Base-by-base conservation (phyloP, 495 filamentous ascomycete species). In the Rusavskia elegans region DNA sequence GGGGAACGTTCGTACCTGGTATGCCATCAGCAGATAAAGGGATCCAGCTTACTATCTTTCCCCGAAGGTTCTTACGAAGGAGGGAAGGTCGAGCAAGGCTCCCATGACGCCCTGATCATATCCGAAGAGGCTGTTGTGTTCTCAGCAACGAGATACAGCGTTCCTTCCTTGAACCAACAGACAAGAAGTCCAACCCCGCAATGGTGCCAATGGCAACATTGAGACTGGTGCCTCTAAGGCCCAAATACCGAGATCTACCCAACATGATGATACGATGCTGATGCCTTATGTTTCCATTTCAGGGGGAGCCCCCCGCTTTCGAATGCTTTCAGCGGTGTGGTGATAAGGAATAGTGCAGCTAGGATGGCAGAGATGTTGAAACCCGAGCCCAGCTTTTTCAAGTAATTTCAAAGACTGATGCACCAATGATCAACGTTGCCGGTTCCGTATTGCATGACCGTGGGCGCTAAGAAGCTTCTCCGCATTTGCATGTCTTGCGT, bases 141-240 rank as follows among this genome's bases (percentile, higher is more conserved):
- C 19, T 54, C 37, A 56, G 48, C 21, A 5, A 27, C 17, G 9
- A 1, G 6, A 36, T 27, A 0, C 0, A 30, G 30, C 41, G 8
- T 3, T 3, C 5, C 13, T 21, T 23, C 13, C 2, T 0, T 11
- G 32, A 3, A 14, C 7, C 10, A 5, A 32, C 29, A 30, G 23
- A 63, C 60, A 84, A 63, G 59, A 87, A 87, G 63, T 85, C 82
- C 57, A 81, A 75, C 57, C 82, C 82, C 45, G 82, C 83, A 48
- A 86, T 72, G 10, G 80, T 58, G 39, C 79, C 80, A 51, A 87
- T 80, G 50, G 79, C 81, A 55, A 81, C 68, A 55, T 85, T 83
- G 36, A 87, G 74, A 62, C 68, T 69, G 38, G 69, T 64, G 69
- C 83, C 83, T 57, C 73, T 72, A 51, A 86, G 77, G 66, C 83